Evolutionary conservation across 805 yeast genomes (phyloP).

Genomic region (Priceomyces castillae): DNA sequence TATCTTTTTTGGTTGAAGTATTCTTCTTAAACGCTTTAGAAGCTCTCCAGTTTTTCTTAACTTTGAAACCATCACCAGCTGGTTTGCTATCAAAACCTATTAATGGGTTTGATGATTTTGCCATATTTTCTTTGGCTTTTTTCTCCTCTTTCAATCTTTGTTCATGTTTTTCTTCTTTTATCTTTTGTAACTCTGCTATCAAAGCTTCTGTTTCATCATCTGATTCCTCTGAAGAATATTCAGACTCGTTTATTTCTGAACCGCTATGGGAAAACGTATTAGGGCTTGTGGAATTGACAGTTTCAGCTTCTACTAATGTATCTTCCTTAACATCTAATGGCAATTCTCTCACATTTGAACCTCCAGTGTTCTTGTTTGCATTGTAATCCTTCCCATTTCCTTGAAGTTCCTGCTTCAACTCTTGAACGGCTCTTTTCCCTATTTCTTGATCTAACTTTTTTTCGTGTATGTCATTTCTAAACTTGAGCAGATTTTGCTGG

Average conservation of each 20-base stretch:
- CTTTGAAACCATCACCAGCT: constrained; percentile 10
- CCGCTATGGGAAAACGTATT: not conserved
- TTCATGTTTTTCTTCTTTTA: constrained; percentile 15
- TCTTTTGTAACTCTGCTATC: constrained; percentile 18
- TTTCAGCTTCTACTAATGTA: not conserved
- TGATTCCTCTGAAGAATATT: not conserved
- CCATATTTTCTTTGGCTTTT: constrained; percentile 4
- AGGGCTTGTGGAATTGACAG: not conserved
- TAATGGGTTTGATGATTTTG: constrained; percentile 13
- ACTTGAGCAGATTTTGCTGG: constrained; percentile 32
- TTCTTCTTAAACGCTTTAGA: constrained; percentile 21
- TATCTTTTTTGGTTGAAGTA: constrained; percentile 3
- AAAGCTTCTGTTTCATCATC: constrained; percentile 18
- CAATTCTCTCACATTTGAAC: not conserved
- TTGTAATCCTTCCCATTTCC: not conserved
- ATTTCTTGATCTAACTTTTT: constrained; percentile 12
- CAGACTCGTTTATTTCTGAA: constrained; percentile 8
- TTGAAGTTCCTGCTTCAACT: constrained; percentile 18
- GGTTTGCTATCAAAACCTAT: constrained; percentile 7
- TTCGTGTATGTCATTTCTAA: constrained; percentile 25
- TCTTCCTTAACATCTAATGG: constrained; percentile 14
- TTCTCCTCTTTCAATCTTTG: constrained; percentile 9
- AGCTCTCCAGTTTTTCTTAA: constrained; percentile 31
- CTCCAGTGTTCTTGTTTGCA: not conserved
- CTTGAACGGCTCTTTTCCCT: constrained; percentile 22